phyloP scores from a whole-genome alignment of 2,329 filamentous ascomycete genomes.

The Apiospora aurea region DNA sequence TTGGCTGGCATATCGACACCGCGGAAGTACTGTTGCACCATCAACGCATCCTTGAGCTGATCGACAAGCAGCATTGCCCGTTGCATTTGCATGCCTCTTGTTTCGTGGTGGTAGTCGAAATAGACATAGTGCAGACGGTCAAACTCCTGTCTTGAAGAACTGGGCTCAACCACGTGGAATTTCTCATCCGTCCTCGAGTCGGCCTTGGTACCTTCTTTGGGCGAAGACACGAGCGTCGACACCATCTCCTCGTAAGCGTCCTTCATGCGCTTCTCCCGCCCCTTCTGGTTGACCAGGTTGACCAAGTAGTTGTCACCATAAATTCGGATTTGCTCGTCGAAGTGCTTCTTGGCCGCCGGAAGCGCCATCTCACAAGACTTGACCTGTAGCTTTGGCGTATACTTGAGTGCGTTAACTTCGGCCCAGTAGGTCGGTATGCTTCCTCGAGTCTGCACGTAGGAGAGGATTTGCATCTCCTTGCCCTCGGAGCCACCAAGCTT shows the following conservation, averaged over 20 bases:
- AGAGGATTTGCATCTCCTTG: conserved; percentile 85
- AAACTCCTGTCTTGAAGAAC: conserved; percentile 63
- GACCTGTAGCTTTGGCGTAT: conserved; percentile 89
- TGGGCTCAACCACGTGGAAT: conserved; percentile 78
- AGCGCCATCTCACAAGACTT: conserved; percentile 83
- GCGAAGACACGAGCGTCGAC: conserved; percentile 73
- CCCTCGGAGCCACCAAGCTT: conserved; percentile 65
- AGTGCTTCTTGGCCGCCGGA: conserved; percentile 83
- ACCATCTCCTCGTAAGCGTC: conserved; percentile 93
- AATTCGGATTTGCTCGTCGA: conserved; percentile 88
- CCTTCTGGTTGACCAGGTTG: conserved; percentile 96
- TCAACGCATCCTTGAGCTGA: conserved; percentile 76
- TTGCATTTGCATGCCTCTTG: conserved; percentile 93
- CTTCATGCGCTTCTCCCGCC: conserved; percentile 88
- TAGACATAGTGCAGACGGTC: conserved; percentile 95
- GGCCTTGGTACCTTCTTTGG: conserved; percentile 69
- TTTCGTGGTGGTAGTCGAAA: conserved; percentile 98
- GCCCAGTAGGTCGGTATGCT: conserved; percentile 97
- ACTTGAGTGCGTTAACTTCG: conserved; percentile 91
- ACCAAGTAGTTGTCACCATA: conserved; percentile 98
- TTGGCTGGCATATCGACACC: conserved; percentile 84
- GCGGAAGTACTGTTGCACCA: conserved; percentile 89
- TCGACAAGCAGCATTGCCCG: conserved; percentile 88
- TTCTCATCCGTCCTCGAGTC: conserved; percentile 78
- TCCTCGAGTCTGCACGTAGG: conserved; percentile 95